phyloP scores from a whole-genome alignment of 2,329 filamentous ascomycete genomes.

The Rutstroemia sydowiana region DNA sequence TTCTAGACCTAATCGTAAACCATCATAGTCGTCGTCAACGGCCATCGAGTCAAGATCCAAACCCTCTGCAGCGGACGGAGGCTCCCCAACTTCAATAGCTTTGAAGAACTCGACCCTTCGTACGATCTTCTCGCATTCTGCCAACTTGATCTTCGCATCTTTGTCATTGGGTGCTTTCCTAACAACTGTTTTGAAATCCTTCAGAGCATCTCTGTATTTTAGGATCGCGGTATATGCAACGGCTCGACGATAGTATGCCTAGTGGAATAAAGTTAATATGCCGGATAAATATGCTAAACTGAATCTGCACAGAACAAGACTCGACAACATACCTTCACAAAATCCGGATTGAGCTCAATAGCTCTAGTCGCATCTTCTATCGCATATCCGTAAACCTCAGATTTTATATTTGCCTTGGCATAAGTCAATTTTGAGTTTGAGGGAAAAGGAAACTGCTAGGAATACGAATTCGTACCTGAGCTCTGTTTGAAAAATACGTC shows the following conservation, averaged over 20 bases:
- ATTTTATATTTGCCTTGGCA: conserved; percentile 82
- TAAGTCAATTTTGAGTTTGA: conserved; percentile 42
- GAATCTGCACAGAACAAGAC: not conserved
- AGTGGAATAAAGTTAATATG: conserved; percentile 7
- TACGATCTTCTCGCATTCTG: conserved; percentile 91
- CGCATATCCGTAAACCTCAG: conserved; percentile 90
- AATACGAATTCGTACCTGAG: conserved; percentile 77
- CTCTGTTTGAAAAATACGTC: conserved; percentile 88
- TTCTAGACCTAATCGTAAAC: conserved; percentile 63
- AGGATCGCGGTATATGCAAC: conserved; percentile 88
- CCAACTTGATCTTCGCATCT: conserved; percentile 82
- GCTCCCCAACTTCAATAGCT: conserved; percentile 88
- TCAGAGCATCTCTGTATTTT: conserved; percentile 77
- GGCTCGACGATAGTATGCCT: conserved; percentile 93
- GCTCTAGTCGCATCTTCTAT: conserved; percentile 86
- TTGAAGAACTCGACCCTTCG: conserved; percentile 88
- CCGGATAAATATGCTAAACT: not conserved
- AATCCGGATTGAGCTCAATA: conserved; percentile 78
- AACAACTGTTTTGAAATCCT: conserved; percentile 87
- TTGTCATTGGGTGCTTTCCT: conserved; percentile 82
- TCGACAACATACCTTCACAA: conserved; percentile 68
- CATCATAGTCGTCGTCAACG: conserved; percentile 81
- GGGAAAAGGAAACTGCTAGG: conserved; percentile 19
- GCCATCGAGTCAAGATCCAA: conserved; percentile 80
- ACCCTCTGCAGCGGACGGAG: conserved; percentile 84